Base-by-base conservation (phyloP, 2,329 filamentous ascomycete species). In the Rugonectria rugulosa region DNA sequence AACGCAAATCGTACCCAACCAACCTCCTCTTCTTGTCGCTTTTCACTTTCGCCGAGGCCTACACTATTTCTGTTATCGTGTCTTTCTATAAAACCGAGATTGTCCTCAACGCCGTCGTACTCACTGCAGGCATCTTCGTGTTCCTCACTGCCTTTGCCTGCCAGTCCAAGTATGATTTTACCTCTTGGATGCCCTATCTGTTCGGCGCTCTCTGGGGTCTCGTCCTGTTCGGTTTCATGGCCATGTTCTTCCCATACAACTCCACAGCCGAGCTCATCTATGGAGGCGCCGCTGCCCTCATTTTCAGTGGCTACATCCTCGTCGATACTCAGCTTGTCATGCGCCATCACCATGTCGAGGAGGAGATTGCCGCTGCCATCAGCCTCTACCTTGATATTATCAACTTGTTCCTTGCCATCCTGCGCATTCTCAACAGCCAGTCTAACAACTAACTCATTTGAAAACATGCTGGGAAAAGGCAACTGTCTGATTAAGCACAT, bases 161-260 rank as follows among this genome's bases (percentile, higher is more conserved):
- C 84, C 95, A 99, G 80, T 91, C 90, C 62, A 96, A 96, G 75
- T 99, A 99, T 72, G 95, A 99, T 80, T 99, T 99, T 73, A 98
- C 94, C 2, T 89, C 86, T 62, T 99, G 95, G 94, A 91, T 94
- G 81, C 94, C 95, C 15, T 98, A 97, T 73, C 85, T 98, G 4
- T 96, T 96, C 69, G 93, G 93, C 55, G 88, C 83, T 0, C 83
- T 99, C 15, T 98, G 95, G 95, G 88, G 90, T 6, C 77, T 97
- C 56, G 83, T 99, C 60, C 80, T 99, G 34, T 97, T 98, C 71
- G 91, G 95, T 45, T 95, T 99, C 80, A 92, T 98, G 84, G 82
- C 88, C 62, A 84, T 86, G 63, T 98, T 98, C 82, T 88, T 99
- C 78, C 93, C 92, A 4, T 85, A 89, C 74, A 90, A 81, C 74